phyloP scores from a whole-genome alignment of 164 flowering plant genomes.

The Nelumbo lutea region DNA sequence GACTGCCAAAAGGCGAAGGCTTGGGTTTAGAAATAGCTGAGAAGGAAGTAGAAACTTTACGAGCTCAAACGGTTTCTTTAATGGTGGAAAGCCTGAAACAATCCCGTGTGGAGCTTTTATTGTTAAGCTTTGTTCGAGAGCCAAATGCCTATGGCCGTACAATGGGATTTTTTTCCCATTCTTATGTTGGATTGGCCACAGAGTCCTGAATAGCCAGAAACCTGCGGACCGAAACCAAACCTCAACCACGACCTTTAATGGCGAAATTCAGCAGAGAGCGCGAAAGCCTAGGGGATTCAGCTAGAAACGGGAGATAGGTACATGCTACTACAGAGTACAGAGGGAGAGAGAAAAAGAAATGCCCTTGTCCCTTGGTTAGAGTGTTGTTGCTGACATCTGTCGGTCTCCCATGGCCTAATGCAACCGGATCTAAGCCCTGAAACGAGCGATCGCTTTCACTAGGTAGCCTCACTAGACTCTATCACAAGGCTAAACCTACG shows the following conservation, averaged over 20 bases:
- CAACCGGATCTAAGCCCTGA: conserved; percentile 2
- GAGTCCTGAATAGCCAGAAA: not conserved
- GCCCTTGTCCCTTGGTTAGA: not conserved
- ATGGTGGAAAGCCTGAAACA: too few relatives aligned
- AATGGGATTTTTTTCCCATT: not conserved
- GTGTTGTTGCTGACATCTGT: conserved; percentile 1
- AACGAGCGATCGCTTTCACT: conserved; percentile 16
- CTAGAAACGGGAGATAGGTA: not conserved
- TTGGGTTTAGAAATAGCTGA: too few relatives aligned
- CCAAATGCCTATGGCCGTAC: too few relatives aligned
- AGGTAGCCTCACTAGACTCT: not conserved
- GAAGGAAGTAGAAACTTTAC: too few relatives aligned
- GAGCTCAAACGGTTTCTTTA: too few relatives aligned
- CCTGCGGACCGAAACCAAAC: not conserved
- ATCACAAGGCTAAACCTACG: not conserved
- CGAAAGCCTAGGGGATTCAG: conserved; percentile 10
- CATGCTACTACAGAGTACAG: not conserved
- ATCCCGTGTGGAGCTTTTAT: too few relatives aligned
- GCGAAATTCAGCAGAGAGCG: conserved; percentile 5
- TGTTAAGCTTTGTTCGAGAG: too few relatives aligned
- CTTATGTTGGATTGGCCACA: not conserved
- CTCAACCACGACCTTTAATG: conserved; percentile 7
- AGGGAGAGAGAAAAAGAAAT: not conserved
- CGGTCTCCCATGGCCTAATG: not conserved
- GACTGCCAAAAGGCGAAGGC: too few relatives aligned